Conservation (phyloP, 768 basidiomycete species). For the Flagelloscypha sp. region DNA sequence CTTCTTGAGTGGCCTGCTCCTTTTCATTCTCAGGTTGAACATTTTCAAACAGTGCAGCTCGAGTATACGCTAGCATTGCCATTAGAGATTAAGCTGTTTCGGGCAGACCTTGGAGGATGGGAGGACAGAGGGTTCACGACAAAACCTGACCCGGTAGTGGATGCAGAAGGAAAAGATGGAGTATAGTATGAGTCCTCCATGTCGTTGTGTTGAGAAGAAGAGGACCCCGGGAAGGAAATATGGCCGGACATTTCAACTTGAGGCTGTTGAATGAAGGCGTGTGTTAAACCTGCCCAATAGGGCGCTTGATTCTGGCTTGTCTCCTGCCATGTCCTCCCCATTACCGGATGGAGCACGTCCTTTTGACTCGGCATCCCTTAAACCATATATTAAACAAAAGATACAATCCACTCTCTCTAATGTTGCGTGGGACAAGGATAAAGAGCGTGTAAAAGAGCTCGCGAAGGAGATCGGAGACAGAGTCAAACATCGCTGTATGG, state of each 20-base stretch:
- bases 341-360: constrained; percentile 37
- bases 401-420: constrained; percentile 60
- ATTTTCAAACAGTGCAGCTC: neutral
- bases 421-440: constrained; percentile 64
- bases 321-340: constrained; percentile 39
- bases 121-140: constrained; percentile 77
- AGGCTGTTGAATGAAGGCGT: constrained; percentile 17
- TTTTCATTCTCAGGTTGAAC: constrained; percentile 30
- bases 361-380: constrained; percentile 69
- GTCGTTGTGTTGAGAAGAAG: constrained; percentile 1
- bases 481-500: constrained; percentile 75
- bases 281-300: constrained; percentile 12
- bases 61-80: neutral
- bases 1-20: constrained; percentile 23
- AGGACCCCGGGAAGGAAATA: constrained; percentile 1
- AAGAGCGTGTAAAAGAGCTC: constrained; percentile 63
- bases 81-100: constrained; percentile 38
- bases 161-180: constrained; percentile 49
- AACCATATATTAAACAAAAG: constrained; percentile 76
- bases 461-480: constrained; percentile 81
- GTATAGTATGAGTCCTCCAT: constrained; percentile 29
- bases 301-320: constrained; percentile 36
- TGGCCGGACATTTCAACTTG: constrained; percentile 3
- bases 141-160: constrained; percentile 54
- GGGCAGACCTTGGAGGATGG: constrained; percentile 73